phyloP scores from a whole-genome alignment of 768 basidiomycete genomes.

The Boletus patriciae region DNA sequence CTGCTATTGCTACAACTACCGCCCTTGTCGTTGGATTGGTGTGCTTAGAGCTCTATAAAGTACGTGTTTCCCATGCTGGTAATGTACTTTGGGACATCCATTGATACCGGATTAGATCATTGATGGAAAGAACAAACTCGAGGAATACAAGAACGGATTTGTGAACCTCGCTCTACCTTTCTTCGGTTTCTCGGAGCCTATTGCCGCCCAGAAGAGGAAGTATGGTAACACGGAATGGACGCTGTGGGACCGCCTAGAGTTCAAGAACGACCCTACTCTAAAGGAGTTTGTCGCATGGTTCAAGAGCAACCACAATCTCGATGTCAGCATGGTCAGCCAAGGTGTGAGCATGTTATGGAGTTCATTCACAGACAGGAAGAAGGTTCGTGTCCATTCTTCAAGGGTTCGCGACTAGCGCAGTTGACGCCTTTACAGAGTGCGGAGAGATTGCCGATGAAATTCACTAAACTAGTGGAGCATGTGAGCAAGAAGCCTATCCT shows the following conservation, averaged over 20 bases:
- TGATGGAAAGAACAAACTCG: slow-evolving; percentile 90
- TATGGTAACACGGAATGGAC: slow-evolving; percentile 92
- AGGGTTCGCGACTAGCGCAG: neutral
- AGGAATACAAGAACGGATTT: slow-evolving; percentile 98
- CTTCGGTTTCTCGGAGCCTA: slow-evolving; percentile 99
- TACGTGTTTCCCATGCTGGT: slow-evolving; percentile 23
- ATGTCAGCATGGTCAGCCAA: slow-evolving; percentile 93
- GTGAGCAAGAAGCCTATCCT: slow-evolving; percentile 95
- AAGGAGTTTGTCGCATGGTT: slow-evolving; percentile 84
- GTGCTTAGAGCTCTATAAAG: slow-evolving; percentile 97
- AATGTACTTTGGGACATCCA: neutral
- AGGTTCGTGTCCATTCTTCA: slow-evolving; percentile 49
- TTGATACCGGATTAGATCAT: slow-evolving; percentile 63
- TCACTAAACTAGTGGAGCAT: slow-evolving; percentile 86
- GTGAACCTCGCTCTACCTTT: slow-evolving; percentile 97
- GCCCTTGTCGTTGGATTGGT: slow-evolving; percentile 94
- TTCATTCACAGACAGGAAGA: slow-evolving; percentile 88
- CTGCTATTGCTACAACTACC: slow-evolving; percentile 98
- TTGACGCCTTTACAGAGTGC: slow-evolving; percentile 58
- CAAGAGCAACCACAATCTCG: slow-evolving; percentile 77
- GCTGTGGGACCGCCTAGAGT: slow-evolving; percentile 96
- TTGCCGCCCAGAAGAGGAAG: slow-evolving; percentile 85
- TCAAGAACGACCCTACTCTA: slow-evolving; percentile 85
- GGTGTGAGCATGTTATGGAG: slow-evolving; percentile 99
- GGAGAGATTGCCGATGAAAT: slow-evolving; percentile 84